Base-by-base conservation (phyloP, 208 protist species). In the Porcisia deanei region DNA sequence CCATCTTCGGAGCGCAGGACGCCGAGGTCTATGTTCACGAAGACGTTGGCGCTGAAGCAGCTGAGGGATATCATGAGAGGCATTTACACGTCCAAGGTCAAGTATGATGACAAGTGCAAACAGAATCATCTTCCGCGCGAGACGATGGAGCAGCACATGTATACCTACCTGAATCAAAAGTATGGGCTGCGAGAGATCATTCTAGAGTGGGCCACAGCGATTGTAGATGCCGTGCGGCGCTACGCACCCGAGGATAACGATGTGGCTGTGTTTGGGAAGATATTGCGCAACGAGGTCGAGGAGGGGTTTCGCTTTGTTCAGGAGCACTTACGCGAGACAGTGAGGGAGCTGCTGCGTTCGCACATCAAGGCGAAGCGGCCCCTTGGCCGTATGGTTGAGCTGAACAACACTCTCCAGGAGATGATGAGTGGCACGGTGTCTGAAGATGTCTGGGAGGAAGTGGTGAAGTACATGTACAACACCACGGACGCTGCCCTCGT, bases 81-180 rank as follows among this genome's bases (percentile, higher is more conserved):
- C 43, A 96, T 98, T 47, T 97, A 97, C 80, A 82, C 85, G 25
- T 96, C 92, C 41, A 98, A 97, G 82, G 73, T 71, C 20, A 94
- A 94, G 76, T 96, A 94, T 77, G 94, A 98, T 71, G 73, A 80
- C n/a, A 97, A 94, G 68, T 97, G 92, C 81, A 75, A 70, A 22
- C 82, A 90, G 49, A 86, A 69, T 57, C 71, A 89, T 55, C 80
- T 98, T 12, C 94, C 94, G 30, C 84, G 84, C 47, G 92, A 98
- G 81, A 98, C 95, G 30, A 94, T 98, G 91, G 91, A 98, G 82
- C 91, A 98, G 77, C 92, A 98, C 86, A 91, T 98, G 83, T 95
- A 97, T 83, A 98, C 94, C 14, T 97, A 89, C 77, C 85, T 98
- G 22, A 97, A 93, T 73, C 90, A 97, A 63, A 86, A 88, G n/a